Base-by-base conservation (phyloP, 208 protist species). In the Trypanosoma platydactyli region DNA sequence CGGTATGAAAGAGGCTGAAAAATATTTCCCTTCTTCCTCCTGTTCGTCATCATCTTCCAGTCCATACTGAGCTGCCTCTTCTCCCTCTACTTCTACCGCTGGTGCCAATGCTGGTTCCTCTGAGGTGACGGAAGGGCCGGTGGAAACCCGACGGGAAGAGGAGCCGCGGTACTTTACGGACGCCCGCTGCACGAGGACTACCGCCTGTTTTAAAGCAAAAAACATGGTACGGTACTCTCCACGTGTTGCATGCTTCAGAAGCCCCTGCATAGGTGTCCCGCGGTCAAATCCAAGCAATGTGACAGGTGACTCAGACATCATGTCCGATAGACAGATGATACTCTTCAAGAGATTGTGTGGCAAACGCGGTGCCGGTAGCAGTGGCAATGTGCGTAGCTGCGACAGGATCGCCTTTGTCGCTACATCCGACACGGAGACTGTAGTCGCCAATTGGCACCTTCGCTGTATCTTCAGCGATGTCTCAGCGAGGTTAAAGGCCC, bases 171-270 rank as follows among this genome's bases (percentile, higher is more conserved):
- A 74, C 15, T 56, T 69, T 22, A 56, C 68, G 5, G 83, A 79
- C 29, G 62, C 77, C 18, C 70, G 63, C 67, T 88, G 72, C 60
- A 91, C 62, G 56, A 89, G 81, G 35, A 83, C 33, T 25, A 74
- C 76, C n/a, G 77, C 83, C 70, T 94, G 88, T 72, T 88, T 86
- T 25, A 94, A 30, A 1, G 74, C 88, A 65, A 89, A 91, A 7
- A 81, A 67, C 41, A 84, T 54, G 24, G 72, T 68, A 35, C 88
- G 81, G 55, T 84, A 87, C 64, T 85, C 76, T 20, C 83, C 80
- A 5, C 80, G 73, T 4, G 78, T 77, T 16, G 85, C 73, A 45
- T 74, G 56, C n/a, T 50, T 24, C 1, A 94, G 63, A 33, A 89
- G 50, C 6, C 78, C 85, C 0, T 71, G 68, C 33, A 91, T 41